A percentile compares a stretch with the other conserved stretches of the same genome.
phyloP scores from a whole-genome alignment of 2,329 filamentous ascomycete species.

The Westerdykella sp. region DNA sequence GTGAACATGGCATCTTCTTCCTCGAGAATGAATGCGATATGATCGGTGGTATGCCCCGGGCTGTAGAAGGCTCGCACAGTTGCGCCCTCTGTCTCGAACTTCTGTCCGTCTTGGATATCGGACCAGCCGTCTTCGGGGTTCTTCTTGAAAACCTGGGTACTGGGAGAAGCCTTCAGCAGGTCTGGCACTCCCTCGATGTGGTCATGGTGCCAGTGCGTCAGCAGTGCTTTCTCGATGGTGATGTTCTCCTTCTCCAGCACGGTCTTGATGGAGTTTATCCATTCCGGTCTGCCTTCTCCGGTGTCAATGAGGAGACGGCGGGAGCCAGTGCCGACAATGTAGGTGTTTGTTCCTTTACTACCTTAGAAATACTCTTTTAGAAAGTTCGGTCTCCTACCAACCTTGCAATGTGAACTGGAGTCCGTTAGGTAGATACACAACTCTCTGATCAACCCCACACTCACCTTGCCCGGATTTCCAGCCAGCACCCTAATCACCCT shows the following conservation, averaged over 20 bases:
- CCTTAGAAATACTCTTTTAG: conserved; percentile 5
- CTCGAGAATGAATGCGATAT: conserved; percentile 69
- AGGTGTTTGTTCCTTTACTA: conserved; percentile 79
- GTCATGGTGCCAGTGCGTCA: conserved; percentile 92
- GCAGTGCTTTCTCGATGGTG: conserved; percentile 60
- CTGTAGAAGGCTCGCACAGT: conserved; percentile 62
- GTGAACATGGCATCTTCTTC: conserved; percentile 82
- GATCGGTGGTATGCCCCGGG: conserved; percentile 75
- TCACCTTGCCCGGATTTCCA: conserved; percentile 80
- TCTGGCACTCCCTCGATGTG: conserved; percentile 72
- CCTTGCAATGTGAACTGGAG: conserved; percentile 58
- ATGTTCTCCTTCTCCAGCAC: conserved; percentile 64
- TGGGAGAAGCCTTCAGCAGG: conserved; percentile 58
- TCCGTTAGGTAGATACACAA: conserved; percentile 8
- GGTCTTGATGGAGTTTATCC: conserved; percentile 60
- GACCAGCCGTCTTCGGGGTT: conserved; percentile 47
- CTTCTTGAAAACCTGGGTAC: conserved; percentile 61
- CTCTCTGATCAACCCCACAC: conserved; percentile 5
- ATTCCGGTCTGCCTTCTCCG: conserved; percentile 70
- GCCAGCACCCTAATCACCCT: conserved; percentile 77
- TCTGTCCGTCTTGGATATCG: conserved; percentile 53
- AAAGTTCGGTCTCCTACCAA: conserved; percentile 14
- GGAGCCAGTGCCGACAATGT: conserved; percentile 72
- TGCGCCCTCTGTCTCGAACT: conserved; percentile 53
- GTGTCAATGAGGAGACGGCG: conserved; percentile 81